These are phyloP conservation scores for Amaranthus palmeri DNA, from an alignment of 148 eudicot genomes.

Conservation along the genomic window DNA sequence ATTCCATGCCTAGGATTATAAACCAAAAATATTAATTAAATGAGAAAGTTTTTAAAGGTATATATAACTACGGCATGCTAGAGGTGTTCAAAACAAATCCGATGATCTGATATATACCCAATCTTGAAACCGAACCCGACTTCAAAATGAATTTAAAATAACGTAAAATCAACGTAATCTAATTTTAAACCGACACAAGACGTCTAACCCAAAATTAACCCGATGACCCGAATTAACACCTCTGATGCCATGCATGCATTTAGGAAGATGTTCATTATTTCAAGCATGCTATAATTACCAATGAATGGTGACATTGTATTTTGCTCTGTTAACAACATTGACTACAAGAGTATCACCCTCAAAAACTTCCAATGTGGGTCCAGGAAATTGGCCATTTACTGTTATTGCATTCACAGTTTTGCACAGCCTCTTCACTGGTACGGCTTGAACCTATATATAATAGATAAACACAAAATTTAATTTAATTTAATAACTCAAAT, in stretches of 20 bases:
- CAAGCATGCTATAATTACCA: slow-evolving; percentile 39
- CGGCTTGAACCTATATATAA: slow-evolving; percentile 54
- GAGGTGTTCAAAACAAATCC: too few relatives aligned
- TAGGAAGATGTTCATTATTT: too few relatives aligned
- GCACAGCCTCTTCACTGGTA: slow-evolving; percentile 78
- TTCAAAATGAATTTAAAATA: too few relatives aligned
- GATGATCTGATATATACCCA: too few relatives aligned
- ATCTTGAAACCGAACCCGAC: too few relatives aligned
- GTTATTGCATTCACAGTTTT: slow-evolving; percentile 43
- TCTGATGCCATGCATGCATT: not conserved
- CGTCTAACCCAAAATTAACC: too few relatives aligned
- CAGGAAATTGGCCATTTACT: slow-evolving; percentile 66
- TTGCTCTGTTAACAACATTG: slow-evolving; percentile 61
- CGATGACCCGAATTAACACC: too few relatives aligned
- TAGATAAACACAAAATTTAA: not conserved
- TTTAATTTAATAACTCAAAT: not conserved
- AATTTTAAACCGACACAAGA: too few relatives aligned
- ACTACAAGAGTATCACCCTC: slow-evolving; percentile 65
- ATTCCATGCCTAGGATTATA: slow-evolving; percentile 64
- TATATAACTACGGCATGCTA: too few relatives aligned
- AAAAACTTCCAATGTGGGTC: slow-evolving; percentile 65
- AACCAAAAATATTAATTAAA: not conserved
- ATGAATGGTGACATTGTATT: slow-evolving; percentile 76
- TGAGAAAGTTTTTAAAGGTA: not conserved
- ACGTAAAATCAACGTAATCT: too few relatives aligned